Evolutionary conservation across 2,329 filamentous ascomycete genomes (phyloP).

Genomic region (Fusarium devonianum): DNA sequence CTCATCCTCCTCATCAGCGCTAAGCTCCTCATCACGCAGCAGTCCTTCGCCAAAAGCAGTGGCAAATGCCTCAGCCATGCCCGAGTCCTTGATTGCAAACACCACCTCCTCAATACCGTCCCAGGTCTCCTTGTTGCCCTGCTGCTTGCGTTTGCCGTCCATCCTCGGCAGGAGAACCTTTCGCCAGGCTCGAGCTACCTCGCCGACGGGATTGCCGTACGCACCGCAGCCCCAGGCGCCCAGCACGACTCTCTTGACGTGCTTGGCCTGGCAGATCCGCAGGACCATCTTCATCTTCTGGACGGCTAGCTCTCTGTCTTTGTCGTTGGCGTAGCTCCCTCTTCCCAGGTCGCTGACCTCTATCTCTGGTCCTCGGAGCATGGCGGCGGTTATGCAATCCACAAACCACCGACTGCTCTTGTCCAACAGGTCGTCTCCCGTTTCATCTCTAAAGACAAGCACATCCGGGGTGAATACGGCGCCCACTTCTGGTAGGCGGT

Average conservation of each 20-base stretch:
- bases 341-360: conserved; percentile 46
- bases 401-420: conserved; percentile 64
- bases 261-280: conserved; percentile 56
- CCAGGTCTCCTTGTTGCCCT: conserved; percentile 29
- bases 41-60: conserved; percentile 52
- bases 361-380: conserved; percentile 64
- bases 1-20: neutral
- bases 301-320: conserved; percentile 58
- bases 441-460: conserved; percentile 60
- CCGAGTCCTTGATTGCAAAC: conserved; percentile 63
- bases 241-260: conserved; percentile 59
- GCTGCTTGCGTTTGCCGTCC: conserved; percentile 25
- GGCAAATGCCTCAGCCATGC: conserved; percentile 61
- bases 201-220: conserved; percentile 66
- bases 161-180: conserved; percentile 41
- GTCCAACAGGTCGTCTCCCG: conserved; percentile 45
- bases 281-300: conserved; percentile 66
- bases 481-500: conserved; percentile 65
- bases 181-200: conserved; percentile 63
- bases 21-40: neutral
- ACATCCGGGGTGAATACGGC: conserved; percentile 65
- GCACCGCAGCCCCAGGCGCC: conserved; percentile 72
- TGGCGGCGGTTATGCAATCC: conserved; percentile 65
- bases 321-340: conserved; percentile 51
- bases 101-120: conserved; percentile 53